Base-by-base conservation (phyloP, 139 green algal species). In the Raphidocelis subcapitata region DNA sequence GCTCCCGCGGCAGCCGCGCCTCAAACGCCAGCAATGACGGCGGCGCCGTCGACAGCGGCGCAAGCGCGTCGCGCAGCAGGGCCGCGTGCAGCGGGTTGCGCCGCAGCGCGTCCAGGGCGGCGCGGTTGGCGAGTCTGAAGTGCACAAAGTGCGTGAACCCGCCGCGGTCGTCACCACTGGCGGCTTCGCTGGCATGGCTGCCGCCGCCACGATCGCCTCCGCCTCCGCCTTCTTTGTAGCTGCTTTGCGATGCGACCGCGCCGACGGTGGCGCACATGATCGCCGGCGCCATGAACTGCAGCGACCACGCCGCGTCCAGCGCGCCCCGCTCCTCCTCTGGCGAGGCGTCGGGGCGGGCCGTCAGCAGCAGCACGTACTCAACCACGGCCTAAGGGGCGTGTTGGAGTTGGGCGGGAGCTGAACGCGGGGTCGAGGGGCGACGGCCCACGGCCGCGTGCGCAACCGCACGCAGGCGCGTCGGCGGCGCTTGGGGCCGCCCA, bases 1-100 rank as follows among this genome's bases (percentile, higher is more conserved):
- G 72, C 46, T 70, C 66, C n/a, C 76, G 79, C 12, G 77, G 54
- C 12, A 83, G 72, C 32, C 67, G 26, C 3, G 72, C 77, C 57
- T 71, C 32, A 14, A 36, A 63, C 56, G 28, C 12, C 10, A 37
- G 56, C 26, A 35, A 18, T 35, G 56, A 49, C 12, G 41, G 8
- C 41, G 41, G 8, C 12, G 41, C 41, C 41, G 41, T 5, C 5
- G 20, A 28, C 52, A 60, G 52, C 52, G 20, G 14, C 5, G 15
- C 24, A n/a, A 31, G 52, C 14, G 21, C 52, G 52, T 26, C 52
- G 15, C 52, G 52, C 21, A 26, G 20, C 24, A 31, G 52, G 5
- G 21, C 52, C 24, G 21, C 18, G 20, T 60, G 52, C 21, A 69
- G 29, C 2, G 60, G 70, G 61, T 77, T 44, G 31, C 28, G 29